These are phyloP conservation scores for Kazachstania kunashirensis DNA, from an alignment of 805 yeast species.

Conservation along the genomic window DNA sequence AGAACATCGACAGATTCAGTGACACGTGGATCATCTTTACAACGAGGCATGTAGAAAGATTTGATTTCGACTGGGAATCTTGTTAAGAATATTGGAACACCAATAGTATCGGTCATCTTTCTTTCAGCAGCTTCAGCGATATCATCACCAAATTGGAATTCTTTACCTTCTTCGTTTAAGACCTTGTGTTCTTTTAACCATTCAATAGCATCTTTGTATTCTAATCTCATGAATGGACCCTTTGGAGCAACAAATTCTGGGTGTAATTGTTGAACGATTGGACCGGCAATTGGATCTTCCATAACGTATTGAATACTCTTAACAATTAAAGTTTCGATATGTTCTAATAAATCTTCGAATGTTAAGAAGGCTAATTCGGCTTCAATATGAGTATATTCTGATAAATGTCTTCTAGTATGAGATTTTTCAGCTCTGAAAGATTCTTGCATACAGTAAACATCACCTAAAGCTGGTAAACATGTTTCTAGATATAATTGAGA, in stretches of 20 bases:
- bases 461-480: constrained; percentile 91
- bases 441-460: constrained; percentile 94
- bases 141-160: constrained; percentile 94
- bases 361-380: constrained; percentile 81
- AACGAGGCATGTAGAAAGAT: constrained; percentile 95
- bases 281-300: constrained; percentile 88
- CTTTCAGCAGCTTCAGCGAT: constrained; percentile 99
- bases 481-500: constrained; percentile 96
- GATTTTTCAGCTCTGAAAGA: constrained; percentile 98
- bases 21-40: constrained; percentile 82
- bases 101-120: constrained; percentile 92
- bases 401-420: constrained; percentile 95
- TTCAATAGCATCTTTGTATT: constrained; percentile 79
- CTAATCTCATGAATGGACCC: constrained; percentile 84
- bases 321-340: constrained; percentile 72
- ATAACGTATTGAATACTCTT: constrained; percentile 63
- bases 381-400: constrained; percentile 96
- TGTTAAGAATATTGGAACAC: constrained; percentile 83
- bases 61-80: constrained; percentile 96
- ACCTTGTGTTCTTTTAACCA: constrained; percentile 96
- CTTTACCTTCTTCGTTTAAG: constrained; percentile 88
- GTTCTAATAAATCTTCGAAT: constrained; percentile 78
- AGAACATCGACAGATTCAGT: constrained; percentile 97
- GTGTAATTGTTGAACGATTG: constrained; percentile 82
- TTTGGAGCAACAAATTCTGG: constrained; percentile 79